Conservation (phyloP, 768 basidiomycete species). For the Daedaleopsis sinensis region DNA sequence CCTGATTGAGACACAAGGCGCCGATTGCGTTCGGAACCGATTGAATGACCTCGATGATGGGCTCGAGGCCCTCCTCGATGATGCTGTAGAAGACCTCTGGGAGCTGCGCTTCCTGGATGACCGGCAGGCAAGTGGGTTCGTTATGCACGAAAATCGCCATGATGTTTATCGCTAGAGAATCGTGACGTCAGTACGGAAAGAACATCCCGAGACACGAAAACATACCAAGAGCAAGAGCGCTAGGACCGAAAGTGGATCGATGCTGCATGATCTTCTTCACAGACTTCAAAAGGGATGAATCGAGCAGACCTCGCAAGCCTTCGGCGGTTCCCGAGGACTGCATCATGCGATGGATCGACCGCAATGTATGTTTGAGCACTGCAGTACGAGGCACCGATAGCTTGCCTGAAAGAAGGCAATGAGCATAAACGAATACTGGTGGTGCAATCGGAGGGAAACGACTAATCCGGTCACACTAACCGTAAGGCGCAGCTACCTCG, state of each 20-base stretch:
- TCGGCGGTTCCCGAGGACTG: constrained; percentile 93
- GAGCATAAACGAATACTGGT: neutral
- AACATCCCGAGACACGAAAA: constrained; percentile 16
- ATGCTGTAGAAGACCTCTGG: constrained; percentile 89
- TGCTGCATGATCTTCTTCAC: constrained; percentile 88
- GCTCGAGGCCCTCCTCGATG: constrained; percentile 83
- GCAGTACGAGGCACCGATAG: constrained; percentile 75
- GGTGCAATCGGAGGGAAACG: neutral
- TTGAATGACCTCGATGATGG: constrained; percentile 90
- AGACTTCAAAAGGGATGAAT: constrained; percentile 81
- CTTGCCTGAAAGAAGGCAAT: constrained; percentile 48
- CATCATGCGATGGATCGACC: constrained; percentile 97
- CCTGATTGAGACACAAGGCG: constrained; percentile 92
- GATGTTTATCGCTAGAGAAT: constrained; percentile 82
- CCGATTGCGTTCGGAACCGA: constrained; percentile 95
- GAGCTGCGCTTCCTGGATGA: constrained; percentile 90
- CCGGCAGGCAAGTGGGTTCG: constrained; percentile 90
- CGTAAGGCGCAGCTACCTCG: constrained; percentile 56
- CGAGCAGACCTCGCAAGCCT: constrained; percentile 91
- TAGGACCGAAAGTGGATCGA: constrained; percentile 82
- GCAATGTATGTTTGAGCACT: constrained; percentile 87
- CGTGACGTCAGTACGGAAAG: too few relatives aligned
- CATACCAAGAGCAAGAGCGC: constrained; percentile 82
- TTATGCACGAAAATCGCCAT: constrained; percentile 98
- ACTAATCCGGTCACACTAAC: constrained; percentile 32